phyloP scores from a whole-genome alignment of 352 stramenopile genomes.

The Phytopythium cucurbitacearum region DNA sequence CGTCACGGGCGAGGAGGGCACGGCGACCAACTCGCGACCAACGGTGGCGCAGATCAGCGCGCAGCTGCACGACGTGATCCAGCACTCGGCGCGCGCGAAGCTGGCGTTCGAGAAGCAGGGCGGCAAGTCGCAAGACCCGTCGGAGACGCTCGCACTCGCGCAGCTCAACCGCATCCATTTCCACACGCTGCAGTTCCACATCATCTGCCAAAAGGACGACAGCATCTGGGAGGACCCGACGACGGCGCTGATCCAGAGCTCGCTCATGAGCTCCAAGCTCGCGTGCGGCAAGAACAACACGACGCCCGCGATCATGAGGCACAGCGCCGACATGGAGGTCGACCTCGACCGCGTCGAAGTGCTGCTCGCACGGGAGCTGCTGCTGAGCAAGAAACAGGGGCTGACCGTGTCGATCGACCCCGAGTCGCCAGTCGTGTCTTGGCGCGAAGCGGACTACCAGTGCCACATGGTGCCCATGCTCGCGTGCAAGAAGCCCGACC shows the following conservation, averaged over 20 bases:
- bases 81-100: constrained; percentile 45
- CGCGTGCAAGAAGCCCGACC: constrained; percentile 77
- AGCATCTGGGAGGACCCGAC: constrained; percentile 71
- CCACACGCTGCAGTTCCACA: constrained; percentile 85
- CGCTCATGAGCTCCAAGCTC: constrained; percentile 81
- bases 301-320: constrained; percentile 38
- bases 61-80: constrained; percentile 70
- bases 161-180: constrained; percentile 81
- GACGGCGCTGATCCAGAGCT: constrained; percentile 62
- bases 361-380: constrained; percentile 44
- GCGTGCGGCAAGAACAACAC: constrained; percentile 60
- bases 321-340: constrained; percentile 63
- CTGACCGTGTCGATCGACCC: constrained; percentile 62
- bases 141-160: constrained; percentile 36
- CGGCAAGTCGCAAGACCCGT: constrained; percentile 8
- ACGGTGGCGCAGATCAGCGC: constrained; percentile 68
- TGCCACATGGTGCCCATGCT: constrained; percentile 79
- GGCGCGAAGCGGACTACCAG: constrained; percentile 69
- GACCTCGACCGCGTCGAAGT: constrained; percentile 69
- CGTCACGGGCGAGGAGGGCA: constrained; percentile 65
- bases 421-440: constrained; percentile 58
- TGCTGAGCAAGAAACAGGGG: constrained; percentile 50
- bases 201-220: constrained; percentile 66
- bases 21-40: constrained; percentile 68
- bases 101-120: constrained; percentile 29